phyloP scores from a whole-genome alignment of 495 filamentous ascomycete genomes.

The Neurospora hispaniola region DNA sequence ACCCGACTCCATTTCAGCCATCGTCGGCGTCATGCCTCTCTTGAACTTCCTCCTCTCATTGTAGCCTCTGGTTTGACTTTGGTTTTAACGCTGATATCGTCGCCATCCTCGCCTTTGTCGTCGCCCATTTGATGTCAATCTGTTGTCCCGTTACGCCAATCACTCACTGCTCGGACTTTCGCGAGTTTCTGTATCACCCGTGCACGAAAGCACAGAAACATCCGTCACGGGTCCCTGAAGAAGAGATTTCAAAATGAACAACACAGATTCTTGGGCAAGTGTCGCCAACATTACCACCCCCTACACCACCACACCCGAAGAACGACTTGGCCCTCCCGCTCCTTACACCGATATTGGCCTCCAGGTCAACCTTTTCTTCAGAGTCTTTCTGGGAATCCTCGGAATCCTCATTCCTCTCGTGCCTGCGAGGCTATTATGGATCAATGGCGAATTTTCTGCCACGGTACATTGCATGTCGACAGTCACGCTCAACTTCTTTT shows the following conservation, averaged over 20 bases:
- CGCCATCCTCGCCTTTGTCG: neutral
- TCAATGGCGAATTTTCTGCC: constrained; percentile 51
- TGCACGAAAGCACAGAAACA: neutral
- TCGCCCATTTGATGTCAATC: neutral
- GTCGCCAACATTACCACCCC: neutral
- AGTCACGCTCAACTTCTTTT: constrained; percentile 53
- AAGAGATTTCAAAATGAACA: neutral
- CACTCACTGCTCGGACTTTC: neutral
- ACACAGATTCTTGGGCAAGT: neutral
- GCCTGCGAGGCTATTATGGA: constrained; percentile 44
- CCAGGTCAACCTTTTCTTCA: constrained; percentile 29
- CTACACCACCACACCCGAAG: constrained; percentile 17
- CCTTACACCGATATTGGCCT: constrained; percentile 23
- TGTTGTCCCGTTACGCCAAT: neutral
- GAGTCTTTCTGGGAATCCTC: constrained; percentile 44
- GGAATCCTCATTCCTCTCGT: constrained; percentile 46
- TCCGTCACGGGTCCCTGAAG: neutral
- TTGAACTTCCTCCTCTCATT: neutral
- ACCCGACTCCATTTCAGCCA: neutral
- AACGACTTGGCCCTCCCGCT: constrained; percentile 12
- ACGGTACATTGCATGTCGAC: constrained; percentile 54
- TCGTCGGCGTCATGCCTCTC: neutral
- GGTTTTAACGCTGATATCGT: neutral
- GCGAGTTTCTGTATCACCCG: neutral
- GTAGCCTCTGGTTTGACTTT: neutral